Evolutionary conservation across 352 stramenopile genomes (phyloP).

Genomic region (Aphanomyces astaci): DNA sequence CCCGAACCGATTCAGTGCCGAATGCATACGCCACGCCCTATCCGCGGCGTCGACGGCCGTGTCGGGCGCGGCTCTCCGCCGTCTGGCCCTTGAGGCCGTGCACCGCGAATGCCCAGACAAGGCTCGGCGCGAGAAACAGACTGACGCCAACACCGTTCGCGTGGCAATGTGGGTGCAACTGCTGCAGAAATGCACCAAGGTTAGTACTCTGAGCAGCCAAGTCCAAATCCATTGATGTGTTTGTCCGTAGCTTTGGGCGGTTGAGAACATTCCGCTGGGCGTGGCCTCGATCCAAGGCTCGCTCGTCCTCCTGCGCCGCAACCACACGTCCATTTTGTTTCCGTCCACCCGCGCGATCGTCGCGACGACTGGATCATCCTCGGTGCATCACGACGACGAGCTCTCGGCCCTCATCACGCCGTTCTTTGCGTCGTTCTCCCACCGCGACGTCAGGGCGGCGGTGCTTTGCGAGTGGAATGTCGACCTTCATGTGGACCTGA

Average conservation of each 20-base stretch:
- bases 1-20: background rate
- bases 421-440: background rate
- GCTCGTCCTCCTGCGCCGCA: constrained; percentile 12
- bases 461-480: background rate
- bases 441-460: background rate
- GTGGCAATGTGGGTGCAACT: constrained; percentile 4
- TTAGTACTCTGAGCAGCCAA: background rate
- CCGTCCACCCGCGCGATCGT: constrained; percentile 4
- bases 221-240: background rate
- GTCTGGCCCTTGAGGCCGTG: background rate
- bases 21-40: constrained; percentile 1
- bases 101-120: background rate
- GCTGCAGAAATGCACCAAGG: background rate
- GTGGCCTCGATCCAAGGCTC: background rate
- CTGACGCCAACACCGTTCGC: background rate
- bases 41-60: background rate
- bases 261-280: constrained; percentile 10
- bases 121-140: background rate
- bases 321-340: constrained; percentile 20
- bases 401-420: background rate
- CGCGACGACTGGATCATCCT: background rate
- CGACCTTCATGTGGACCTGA: background rate
- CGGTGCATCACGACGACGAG: background rate
- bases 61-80: background rate
- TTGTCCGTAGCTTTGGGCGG: background rate